A percentile compares a stretch with the other conserved stretches of the same genome.
These are phyloP conservation scores for Citrus reticulata DNA, from an alignment of 345 rosid species.

Conservation along the genomic window DNA sequence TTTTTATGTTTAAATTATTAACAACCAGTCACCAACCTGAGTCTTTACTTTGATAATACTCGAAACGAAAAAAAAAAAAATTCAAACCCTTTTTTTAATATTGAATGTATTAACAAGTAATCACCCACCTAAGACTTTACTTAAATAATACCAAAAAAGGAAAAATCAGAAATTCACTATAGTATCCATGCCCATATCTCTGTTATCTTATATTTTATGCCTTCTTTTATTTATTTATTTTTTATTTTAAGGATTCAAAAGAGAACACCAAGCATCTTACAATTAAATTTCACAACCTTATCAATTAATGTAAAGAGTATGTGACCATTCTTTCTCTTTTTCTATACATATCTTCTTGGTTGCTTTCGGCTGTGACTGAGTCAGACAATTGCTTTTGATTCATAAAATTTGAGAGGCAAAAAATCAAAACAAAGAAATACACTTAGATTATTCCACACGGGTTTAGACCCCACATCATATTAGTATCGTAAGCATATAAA, in stretches of 20 bases:
- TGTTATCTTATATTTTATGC: too few species aligned
- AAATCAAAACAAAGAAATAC: neutral
- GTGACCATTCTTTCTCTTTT: neutral
- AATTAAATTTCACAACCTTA: neutral
- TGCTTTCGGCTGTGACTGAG: slow-evolving; percentile 26
- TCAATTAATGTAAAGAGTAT: neutral
- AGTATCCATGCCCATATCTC: too few species aligned
- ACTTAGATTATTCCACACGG: slow-evolving; percentile 20
- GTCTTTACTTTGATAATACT: too few species aligned
- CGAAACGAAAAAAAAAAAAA: too few species aligned
- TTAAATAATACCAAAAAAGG: too few species aligned
- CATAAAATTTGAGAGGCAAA: neutral
- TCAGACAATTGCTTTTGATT: slow-evolving; percentile 23
- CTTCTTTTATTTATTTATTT: too few species aligned
- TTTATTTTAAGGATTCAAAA: neutral
- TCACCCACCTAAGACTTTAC: too few species aligned
- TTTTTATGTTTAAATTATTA: too few species aligned
- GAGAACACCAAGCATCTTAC: neutral
- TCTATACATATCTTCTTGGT: neutral
- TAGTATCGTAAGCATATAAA: neutral
- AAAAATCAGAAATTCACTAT: too few species aligned
- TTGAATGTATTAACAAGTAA: too few species aligned
- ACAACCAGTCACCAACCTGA: too few species aligned
- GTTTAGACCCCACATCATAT: slow-evolving; percentile 7
- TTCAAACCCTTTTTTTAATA: too few species aligned